Percentiles rank a stretch among this genome's conserved stretches.
Conservation (phyloP, 2,329 filamentous ascomycete species). For the Seiridium cupressi region DNA sequence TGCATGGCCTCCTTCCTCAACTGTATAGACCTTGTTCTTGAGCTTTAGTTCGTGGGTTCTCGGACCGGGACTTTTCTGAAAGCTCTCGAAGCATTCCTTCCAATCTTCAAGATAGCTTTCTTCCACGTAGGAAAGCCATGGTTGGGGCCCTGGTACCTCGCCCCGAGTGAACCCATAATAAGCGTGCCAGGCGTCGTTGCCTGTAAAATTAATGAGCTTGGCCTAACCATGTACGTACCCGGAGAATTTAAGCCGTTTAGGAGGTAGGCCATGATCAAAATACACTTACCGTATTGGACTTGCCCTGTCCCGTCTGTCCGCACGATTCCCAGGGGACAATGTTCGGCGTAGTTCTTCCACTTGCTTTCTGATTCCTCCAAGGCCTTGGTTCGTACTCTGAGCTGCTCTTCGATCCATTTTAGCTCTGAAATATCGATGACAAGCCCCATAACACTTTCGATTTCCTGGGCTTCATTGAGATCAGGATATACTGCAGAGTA, state of each 20-base stretch:
- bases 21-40: conserved; percentile 18
- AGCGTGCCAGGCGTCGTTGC: conserved; percentile 21
- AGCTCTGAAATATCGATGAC: conserved; percentile 26
- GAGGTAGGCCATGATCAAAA: no score
- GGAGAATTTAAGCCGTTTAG: no score
- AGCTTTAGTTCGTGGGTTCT: conserved; percentile 20
- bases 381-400: conserved; percentile 18
- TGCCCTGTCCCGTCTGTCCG: conserved; percentile 22
- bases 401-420: conserved; percentile 24
- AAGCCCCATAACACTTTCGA: conserved; percentile 23
- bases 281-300: conserved; percentile 16
- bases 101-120: conserved; percentile 16
- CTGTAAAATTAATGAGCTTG: not conserved
- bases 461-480: conserved; percentile 16
- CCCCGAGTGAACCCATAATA: conserved; percentile 18
- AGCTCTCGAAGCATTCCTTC: conserved; percentile 15
- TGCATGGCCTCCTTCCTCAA: conserved; percentile 17
- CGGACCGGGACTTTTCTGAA: conserved; percentile 12
- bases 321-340: conserved; percentile 23
- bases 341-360: conserved; percentile 23
- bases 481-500: conserved; percentile 18
- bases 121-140: conserved; percentile 20
- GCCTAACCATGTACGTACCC: no score
- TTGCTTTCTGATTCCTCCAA: conserved; percentile 22
- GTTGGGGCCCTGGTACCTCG: conserved; percentile 13